phyloP scores from a whole-genome alignment of 177 flowering plant genomes.

The Vitis hybrid region DNA sequence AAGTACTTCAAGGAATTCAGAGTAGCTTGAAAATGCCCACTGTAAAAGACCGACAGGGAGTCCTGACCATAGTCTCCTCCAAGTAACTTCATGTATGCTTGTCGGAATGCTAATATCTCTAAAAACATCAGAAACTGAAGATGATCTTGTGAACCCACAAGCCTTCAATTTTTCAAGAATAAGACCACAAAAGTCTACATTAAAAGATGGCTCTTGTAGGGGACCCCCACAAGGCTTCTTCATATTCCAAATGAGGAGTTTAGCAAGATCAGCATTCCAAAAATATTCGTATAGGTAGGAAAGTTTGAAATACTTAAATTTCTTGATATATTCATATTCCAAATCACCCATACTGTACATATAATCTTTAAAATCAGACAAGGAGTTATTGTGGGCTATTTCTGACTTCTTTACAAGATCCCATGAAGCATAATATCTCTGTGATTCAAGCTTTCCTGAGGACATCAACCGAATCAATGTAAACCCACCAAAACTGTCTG shows the following conservation, averaged over 20 bases:
- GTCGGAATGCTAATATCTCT: conserved; percentile 43
- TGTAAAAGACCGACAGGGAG: conserved; percentile 48
- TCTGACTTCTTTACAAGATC: conserved; percentile 21
- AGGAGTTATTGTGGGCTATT: conserved; percentile 17
- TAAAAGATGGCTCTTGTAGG: conserved; percentile 18
- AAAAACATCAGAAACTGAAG: conserved; percentile 26
- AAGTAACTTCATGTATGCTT: conserved; percentile 62
- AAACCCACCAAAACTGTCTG: conserved; percentile 52
- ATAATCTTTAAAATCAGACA: conserved; percentile 21
- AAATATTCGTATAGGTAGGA: conserved; percentile 46
- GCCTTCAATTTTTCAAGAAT: conserved; percentile 41
- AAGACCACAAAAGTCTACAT: conserved; percentile 24
- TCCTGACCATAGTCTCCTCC: conserved; percentile 47
- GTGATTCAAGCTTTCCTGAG: conserved; percentile 78
- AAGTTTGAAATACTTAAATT: conserved; percentile 36
- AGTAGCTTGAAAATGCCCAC: conserved; percentile 45
- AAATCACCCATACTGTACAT: conserved; percentile 25
- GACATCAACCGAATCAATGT: conserved; percentile 59
- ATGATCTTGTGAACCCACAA: conserved; percentile 37
- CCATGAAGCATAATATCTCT: conserved; percentile 56
- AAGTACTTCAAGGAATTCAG: conserved; percentile 38
- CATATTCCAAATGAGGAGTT: conserved; percentile 26
- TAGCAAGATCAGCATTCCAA: conserved; percentile 33
- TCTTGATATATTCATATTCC: conserved; percentile 40
- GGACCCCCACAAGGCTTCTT: conserved; percentile 7